Evolutionary conservation across 2,329 filamentous ascomycete genomes (phyloP).

Genomic region (Penicillium sp.): DNA sequence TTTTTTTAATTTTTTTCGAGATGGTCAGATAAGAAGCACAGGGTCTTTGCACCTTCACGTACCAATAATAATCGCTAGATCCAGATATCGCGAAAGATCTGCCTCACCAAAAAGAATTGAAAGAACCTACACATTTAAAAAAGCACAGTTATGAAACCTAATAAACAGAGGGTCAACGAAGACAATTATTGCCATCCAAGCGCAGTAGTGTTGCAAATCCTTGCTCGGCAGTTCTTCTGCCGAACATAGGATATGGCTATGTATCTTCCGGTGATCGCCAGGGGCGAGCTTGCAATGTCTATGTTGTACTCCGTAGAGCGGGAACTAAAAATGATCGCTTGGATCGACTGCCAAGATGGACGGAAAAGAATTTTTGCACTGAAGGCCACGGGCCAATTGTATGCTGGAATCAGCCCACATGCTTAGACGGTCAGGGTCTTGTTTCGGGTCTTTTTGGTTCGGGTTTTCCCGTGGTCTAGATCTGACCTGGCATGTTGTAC

Average conservation of each 20-base stretch:
- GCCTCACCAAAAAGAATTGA: background rate
- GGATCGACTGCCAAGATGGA: conserved; percentile 1
- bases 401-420: background rate
- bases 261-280: conserved; percentile 12
- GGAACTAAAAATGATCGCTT: conserved; percentile 9
- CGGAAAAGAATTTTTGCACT: conserved; percentile 1
- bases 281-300: conserved; percentile 3
- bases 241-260: background rate
- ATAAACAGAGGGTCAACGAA: background rate
- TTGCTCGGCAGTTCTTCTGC: background rate
- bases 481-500: background rate
- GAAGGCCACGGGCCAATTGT: background rate
- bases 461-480: conserved; percentile 2
- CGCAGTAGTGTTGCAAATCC: background rate
- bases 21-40: background rate
- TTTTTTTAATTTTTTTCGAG: background rate
- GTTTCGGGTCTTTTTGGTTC: background rate
- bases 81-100: background rate
- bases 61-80: background rate
- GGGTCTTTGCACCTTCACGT: background rate
- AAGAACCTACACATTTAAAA: background rate
- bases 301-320: background rate
- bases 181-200: background rate
- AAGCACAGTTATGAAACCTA: background rate
- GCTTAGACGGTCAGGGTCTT: background rate